Conservation (phyloP, 1,139 yeast species). For the Yamadazyma aaseri region DNA sequence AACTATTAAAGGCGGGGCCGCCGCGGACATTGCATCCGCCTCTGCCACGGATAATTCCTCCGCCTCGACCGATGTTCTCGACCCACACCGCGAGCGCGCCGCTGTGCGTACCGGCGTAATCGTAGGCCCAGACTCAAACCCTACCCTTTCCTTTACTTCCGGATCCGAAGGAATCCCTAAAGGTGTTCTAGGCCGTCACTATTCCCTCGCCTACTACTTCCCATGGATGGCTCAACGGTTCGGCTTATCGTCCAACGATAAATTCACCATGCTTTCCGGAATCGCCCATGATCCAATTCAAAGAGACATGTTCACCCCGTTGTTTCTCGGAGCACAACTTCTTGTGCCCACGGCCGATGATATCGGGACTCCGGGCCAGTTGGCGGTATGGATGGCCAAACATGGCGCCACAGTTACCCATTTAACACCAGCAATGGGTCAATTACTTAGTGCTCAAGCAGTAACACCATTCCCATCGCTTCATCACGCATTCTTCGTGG, state of each 20-base stretch:
- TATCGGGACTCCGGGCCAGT: slow-evolving; percentile 95
- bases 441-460: slow-evolving; percentile 92
- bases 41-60: too few species aligned
- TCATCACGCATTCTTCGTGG: slow-evolving; percentile 97
- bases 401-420: slow-evolving; percentile 95
- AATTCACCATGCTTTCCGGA: slow-evolving; percentile 96
- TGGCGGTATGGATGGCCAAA: slow-evolving; percentile 96
- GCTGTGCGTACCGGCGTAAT: slow-evolving; percentile 76
- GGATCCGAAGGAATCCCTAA: slow-evolving; percentile 99
- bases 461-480: slow-evolving; percentile 80
- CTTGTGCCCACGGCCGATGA: slow-evolving; percentile 95
- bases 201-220: slow-evolving; percentile 92
- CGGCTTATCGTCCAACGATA: slow-evolving; percentile 73
- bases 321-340: slow-evolving; percentile 90
- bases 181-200: slow-evolving; percentile 98
- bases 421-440: slow-evolving; percentile 99
- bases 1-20: slow-evolving; percentile 58
- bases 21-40: too few species aligned
- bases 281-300: slow-evolving; percentile 99
- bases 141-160: slow-evolving; percentile 94
- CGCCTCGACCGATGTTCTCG: slow-evolving; percentile 53
- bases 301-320: slow-evolving; percentile 97
- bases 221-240: slow-evolving; percentile 97
- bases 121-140: slow-evolving; percentile 97
- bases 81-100: slow-evolving; percentile 43